Base-by-base conservation (phyloP, 2,329 filamentous ascomycete genomes). In the Xylogone sp. region DNA sequence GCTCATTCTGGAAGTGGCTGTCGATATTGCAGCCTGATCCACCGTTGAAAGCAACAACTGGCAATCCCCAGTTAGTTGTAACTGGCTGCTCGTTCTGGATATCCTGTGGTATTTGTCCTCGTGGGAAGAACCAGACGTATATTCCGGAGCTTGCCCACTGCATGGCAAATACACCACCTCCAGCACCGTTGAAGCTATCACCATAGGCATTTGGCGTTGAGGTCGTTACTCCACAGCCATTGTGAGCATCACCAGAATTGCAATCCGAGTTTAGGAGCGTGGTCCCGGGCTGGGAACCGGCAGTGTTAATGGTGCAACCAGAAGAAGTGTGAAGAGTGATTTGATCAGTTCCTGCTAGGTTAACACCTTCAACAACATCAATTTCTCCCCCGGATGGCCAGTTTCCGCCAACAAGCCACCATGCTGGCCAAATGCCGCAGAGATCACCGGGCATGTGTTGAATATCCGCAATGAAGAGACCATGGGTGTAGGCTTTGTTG, bases 371-470 rank as follows among this genome's bases (percentile, higher is more conserved):
- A 52, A 89, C 82, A 52, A 89, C 84, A 61, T 88, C 84, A 51
- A 88, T 71, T 16, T 27, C 20, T 13, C 16, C 27, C 16, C 21
- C 24, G 5, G 8, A 12, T 0, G 85, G 86, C 86, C 85, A 88
- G 57, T 78, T 65, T 1, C 62, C 57, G n/a, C 76, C 77, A 48
- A 77, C 77, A n/a, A 75, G 65, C 78, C 78, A 81, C 62, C 79
- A 88, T 68, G 86, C 83, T 49, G 87, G 87, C 87, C 87, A 90
- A 19, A 82, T 77, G 20, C 87, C 88, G 58, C 88, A 91, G 47
- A 81, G 73, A 2, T 83, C 83, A 75, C 77, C 59, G 2, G 88
- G 86, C 85, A 91, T 90, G 59, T 91, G 87, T 18, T 75, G 74
- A 48, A 90, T 78, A 64, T 91, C 87, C 20, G 86, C 75, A 46